phyloP scores from a whole-genome alignment of 179 eudicot species.

The Silene noctiflora region DNA sequence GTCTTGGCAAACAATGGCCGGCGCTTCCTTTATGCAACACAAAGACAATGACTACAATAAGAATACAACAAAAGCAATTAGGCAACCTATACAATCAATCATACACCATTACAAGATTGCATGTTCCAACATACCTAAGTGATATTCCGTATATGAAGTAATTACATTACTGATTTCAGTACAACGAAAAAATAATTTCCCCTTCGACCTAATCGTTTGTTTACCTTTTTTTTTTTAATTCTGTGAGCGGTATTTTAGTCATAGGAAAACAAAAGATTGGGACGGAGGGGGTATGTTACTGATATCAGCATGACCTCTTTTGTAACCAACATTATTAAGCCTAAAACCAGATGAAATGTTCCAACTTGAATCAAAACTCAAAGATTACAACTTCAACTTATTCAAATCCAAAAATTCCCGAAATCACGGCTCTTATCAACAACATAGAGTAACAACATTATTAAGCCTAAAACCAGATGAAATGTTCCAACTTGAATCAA shows the following conservation, averaged over 20 bases:
- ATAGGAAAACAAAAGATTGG: too few species aligned
- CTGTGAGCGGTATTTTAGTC: background rate
- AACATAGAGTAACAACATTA: background rate
- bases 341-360: background rate
- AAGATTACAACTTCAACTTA: background rate
- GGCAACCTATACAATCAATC: background rate
- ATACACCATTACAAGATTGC: background rate
- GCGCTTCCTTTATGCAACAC: constrained; percentile 33
- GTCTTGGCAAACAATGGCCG: constrained; percentile 33
- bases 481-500: too few species aligned
- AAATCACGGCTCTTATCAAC: background rate
- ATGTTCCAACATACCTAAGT: background rate
- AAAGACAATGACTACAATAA: constrained; percentile 16
- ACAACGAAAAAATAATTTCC: background rate
- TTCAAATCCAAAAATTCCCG: too few species aligned
- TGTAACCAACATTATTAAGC: constrained; percentile 4
- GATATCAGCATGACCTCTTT: background rate
- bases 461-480: background rate
- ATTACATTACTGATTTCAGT: background rate
- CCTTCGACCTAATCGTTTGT: too few species aligned
- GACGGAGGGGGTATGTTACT: background rate
- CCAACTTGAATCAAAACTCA: background rate
- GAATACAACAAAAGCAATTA: constrained; percentile 8
- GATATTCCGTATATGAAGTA: background rate
- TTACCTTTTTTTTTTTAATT: too few species aligned